Evolutionary conservation across 305 asterid species (phyloP).

Genomic region (Fraxinus latifolia): DNA sequence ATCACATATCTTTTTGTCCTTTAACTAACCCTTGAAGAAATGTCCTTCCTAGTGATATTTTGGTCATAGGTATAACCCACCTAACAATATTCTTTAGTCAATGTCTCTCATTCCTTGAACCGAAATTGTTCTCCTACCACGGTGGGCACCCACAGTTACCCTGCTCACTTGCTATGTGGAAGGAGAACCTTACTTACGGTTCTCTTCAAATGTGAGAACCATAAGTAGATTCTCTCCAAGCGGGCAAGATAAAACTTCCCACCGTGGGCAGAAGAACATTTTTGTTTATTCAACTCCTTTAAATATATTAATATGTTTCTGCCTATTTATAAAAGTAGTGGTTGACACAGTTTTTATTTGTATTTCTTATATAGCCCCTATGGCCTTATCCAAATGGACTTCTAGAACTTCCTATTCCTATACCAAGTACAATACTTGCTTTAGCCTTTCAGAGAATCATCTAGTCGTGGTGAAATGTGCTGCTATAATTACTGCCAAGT

Average conservation of each 20-base stretch:
- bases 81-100: background rate
- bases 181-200: background rate
- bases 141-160: too few relatives aligned
- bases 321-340: background rate
- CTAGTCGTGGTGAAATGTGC: slow-evolving; percentile 15
- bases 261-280: background rate
- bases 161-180: background rate
- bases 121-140: too few relatives aligned
- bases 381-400: background rate
- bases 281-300: background rate
- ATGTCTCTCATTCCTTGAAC: background rate
- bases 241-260: too few relatives aligned
- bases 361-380: background rate
- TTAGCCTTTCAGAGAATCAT: slow-evolving; percentile 8
- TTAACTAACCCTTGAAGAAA: background rate
- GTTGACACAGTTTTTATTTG: background rate
- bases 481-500: slow-evolving; percentile 2
- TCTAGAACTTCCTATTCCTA: background rate
- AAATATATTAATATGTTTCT: background rate
- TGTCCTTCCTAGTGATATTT: background rate
- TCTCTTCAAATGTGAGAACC: background rate
- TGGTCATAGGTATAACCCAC: background rate
- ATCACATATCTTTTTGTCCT: background rate
- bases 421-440: background rate
- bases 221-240: background rate